phyloP scores from a whole-genome alignment of 257 asterid genomes.

The Solanum sejunctum region DNA sequence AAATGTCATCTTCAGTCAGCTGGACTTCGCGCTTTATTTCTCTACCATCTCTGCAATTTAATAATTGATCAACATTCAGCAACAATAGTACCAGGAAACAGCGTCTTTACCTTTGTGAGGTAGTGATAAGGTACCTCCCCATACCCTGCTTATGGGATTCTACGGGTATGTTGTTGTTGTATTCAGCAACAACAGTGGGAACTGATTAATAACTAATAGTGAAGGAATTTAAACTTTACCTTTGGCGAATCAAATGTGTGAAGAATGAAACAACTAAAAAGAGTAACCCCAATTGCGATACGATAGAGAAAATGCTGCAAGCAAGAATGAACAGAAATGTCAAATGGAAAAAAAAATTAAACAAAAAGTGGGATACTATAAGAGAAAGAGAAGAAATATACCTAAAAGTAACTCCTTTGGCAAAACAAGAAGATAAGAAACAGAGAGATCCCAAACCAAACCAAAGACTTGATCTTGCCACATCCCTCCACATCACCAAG shows the following conservation, averaged over 20 bases:
- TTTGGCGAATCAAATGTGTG: slow-evolving; percentile 55
- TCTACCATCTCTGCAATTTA: slow-evolving; percentile 22
- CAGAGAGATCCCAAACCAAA: slow-evolving; percentile 83
- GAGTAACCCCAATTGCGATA: slow-evolving; percentile 75
- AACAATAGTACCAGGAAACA: not conserved
- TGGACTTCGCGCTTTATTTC: slow-evolving; percentile 30
- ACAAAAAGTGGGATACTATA: not conserved
- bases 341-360: not conserved
- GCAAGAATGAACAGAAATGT: not conserved
- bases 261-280: slow-evolving; percentile 59
- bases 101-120: too few species aligned
- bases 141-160: too few species aligned
- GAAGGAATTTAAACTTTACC: slow-evolving; percentile 23
- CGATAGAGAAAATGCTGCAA: slow-evolving; percentile 66
- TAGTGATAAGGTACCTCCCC: too few species aligned
- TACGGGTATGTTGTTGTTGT: too few species aligned
- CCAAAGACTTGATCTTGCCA: slow-evolving; percentile 91
- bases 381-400: not conserved
- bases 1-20: slow-evolving; percentile 64
- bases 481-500: slow-evolving; percentile 91
- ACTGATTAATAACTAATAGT: not conserved
- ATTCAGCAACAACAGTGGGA: not conserved
- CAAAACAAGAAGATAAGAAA: slow-evolving; percentile 72
- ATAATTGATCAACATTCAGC: not conserved
- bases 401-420: slow-evolving; percentile 62